A percentile compares a stretch with the other conserved stretches of the same genome.
Evolutionary conservation across 2,329 filamentous ascomycete genomes (phyloP).

Genomic region (Fusarium anthophilum): DNA sequence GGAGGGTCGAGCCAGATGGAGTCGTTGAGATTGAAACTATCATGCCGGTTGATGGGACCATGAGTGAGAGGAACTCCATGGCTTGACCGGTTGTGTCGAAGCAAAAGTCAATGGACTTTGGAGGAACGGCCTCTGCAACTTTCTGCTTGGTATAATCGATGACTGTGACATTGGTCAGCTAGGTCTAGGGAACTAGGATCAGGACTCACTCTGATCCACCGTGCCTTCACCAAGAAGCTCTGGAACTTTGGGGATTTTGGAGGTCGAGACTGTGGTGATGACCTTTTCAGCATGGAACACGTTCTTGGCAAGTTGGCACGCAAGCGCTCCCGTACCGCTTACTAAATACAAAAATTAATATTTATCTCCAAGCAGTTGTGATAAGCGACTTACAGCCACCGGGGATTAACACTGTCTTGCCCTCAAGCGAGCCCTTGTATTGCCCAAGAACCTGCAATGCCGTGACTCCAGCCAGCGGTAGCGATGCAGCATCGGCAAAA

Average conservation of each 20-base stretch:
- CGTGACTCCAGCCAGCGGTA: not conserved
- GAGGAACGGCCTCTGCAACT: accelerated
- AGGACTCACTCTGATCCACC: not conserved
- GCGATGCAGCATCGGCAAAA: not conserved
- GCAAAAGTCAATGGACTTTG: not conserved
- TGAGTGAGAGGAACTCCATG: not conserved
- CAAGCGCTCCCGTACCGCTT: not conserved
- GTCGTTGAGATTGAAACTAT: not conserved
- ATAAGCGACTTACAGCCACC: not conserved
- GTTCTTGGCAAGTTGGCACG: not conserved
- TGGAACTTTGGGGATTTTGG: not conserved
- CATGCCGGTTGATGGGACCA: not conserved
- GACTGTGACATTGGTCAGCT: not conserved
- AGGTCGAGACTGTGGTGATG: not conserved
- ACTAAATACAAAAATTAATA: not conserved
- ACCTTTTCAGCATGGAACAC: not conserved
- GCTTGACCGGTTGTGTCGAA: not conserved
- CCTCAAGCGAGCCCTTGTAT: not conserved
- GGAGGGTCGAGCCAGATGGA: not conserved
- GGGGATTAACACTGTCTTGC: not conserved
- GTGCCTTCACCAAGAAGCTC: not conserved
- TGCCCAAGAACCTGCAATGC: not conserved
- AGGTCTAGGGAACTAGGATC: accelerated
- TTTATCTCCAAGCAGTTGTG: accelerated
- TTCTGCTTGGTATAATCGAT: not conserved